Evolutionary conservation across 2,329 filamentous ascomycete genomes (phyloP), one percentile per base, ranked within the genome.

Genomic region (Daldinia sp.): DNA sequence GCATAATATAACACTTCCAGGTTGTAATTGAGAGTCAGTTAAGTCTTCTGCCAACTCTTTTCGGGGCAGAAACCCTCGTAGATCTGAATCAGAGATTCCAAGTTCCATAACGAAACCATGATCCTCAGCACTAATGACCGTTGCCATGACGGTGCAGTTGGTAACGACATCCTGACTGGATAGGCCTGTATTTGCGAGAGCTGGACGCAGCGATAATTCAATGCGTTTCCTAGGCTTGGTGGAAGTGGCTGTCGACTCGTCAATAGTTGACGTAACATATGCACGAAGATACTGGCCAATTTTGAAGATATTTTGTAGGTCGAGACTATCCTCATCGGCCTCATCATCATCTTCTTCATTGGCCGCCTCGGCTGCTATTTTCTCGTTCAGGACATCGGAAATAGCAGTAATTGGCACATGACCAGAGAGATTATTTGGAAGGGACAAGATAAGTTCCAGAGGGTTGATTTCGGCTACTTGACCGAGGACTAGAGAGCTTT

Each of bases 61-160:
- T 64, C 90, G 91, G 4, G 93, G 87, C 73, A 99, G 83, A 78
- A 99, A 99, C 2, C 92, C 95, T 66, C 88, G 89, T 53, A 94
- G 76, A 34, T 86, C 84, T 29, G 83, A 79, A 54, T 88, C 86
- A 32, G 88, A 82, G 5, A 98, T 81, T 15, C 93, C 93, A 34
- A 98, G 79, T 70, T 97, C 93, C 93, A 99, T 97, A 58, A 98
- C 87, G 60, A 95, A 85, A 64, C 95, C 95, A 73, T 97, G 94
- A 71, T 99, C 96, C 77, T 99, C 94, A n/a, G 96, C 90, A 77
- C 94, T 99, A 51, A 85, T 79, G 23, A 99, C 89, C 0, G 93
- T 90, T 1, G 93, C 94, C 84, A 98, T 96, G 17, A 98, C 81
- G 45, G 91, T 93, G 67, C 83, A 84, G 72, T 96, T 90, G 37